These are phyloP conservation scores for Thelonectria rubi DNA, from an alignment of 2,329 filamentous ascomycete species.

Conservation along the genomic window DNA sequence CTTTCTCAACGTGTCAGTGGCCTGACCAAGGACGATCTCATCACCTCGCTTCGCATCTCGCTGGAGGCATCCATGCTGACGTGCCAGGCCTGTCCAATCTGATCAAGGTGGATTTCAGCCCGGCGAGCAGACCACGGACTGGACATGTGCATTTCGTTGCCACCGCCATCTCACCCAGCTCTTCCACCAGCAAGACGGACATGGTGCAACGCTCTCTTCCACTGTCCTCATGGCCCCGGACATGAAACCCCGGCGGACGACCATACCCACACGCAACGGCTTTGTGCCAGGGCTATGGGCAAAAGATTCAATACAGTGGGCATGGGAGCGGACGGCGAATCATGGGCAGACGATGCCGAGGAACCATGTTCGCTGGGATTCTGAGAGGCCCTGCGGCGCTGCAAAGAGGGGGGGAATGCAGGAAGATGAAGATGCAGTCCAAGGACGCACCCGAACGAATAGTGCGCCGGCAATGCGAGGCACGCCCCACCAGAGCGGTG, in stretches of 20 bases:
- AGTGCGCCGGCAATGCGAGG: slow-evolving; percentile 25
- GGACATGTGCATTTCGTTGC: too few species aligned
- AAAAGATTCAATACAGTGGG: not conserved
- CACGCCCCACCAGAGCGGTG: slow-evolving; percentile 39
- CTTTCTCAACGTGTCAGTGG: slow-evolving; percentile 8
- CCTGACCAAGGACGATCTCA: slow-evolving; percentile 10
- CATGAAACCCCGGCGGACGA: slow-evolving; percentile 19
- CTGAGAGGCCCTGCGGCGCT: slow-evolving; percentile 1
- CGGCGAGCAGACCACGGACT: too few species aligned
- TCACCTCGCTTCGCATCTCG: slow-evolving; percentile 11
- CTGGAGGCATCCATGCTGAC: slow-evolving; percentile 4
- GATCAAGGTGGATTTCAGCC: not conserved
- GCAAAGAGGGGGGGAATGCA: slow-evolving; percentile 14
- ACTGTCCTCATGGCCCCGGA: slow-evolving; percentile 9
- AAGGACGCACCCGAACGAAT: slow-evolving; percentile 24
- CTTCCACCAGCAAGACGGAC: too few species aligned
- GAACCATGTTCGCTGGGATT: slow-evolving; percentile 12
- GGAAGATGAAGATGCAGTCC: slow-evolving; percentile 19
- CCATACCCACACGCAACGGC: too few species aligned
- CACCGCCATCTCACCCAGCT: too few species aligned
- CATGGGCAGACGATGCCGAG: slow-evolving; percentile 7
- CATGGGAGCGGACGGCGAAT: slow-evolving; percentile 13
- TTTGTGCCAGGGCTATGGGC: too few species aligned
- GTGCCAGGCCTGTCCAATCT: slow-evolving; percentile 4
- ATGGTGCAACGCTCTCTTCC: slow-evolving; percentile 6